These are phyloP conservation scores for Cicer judaicum DNA, from an alignment of 306 rosid species.

Conservation along the genomic window DNA sequence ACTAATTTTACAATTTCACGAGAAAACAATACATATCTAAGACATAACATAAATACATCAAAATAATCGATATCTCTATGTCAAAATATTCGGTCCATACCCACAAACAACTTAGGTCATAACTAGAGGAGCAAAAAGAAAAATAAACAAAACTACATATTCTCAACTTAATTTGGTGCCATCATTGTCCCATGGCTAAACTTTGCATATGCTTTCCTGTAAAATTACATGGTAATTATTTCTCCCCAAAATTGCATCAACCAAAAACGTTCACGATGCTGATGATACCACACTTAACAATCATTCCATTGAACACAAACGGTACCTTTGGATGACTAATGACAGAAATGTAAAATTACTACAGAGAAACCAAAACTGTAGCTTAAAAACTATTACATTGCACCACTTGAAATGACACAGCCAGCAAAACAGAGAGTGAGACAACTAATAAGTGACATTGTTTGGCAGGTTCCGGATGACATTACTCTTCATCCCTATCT, in stretches of 20 bases:
- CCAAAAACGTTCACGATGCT: not conserved
- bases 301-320: conserved; percentile 32
- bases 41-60: too few relatives aligned
- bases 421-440: not conserved
- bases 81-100: too few relatives aligned
- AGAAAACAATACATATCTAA: too few relatives aligned
- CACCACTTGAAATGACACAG: conserved; percentile 10
- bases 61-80: too few relatives aligned
- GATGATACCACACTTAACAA: not conserved
- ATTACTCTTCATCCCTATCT: conserved; percentile 88
- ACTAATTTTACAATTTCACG: too few relatives aligned
- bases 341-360: conserved; percentile 30
- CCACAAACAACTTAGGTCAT: too few relatives aligned
- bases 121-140: too few relatives aligned
- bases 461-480: conserved; percentile 92
- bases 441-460: conserved; percentile 67
- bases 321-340: not conserved
- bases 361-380: conserved; percentile 20
- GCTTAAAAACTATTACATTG: conserved; percentile 6
- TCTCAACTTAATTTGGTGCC: too few relatives aligned
- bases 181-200: too few relatives aligned
- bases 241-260: not conserved
- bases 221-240: conserved; percentile 1
- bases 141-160: too few relatives aligned
- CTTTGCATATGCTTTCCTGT: not conserved